Conservation (phyloP, 768 basidiomycete species). For the Nidularia sp. region DNA sequence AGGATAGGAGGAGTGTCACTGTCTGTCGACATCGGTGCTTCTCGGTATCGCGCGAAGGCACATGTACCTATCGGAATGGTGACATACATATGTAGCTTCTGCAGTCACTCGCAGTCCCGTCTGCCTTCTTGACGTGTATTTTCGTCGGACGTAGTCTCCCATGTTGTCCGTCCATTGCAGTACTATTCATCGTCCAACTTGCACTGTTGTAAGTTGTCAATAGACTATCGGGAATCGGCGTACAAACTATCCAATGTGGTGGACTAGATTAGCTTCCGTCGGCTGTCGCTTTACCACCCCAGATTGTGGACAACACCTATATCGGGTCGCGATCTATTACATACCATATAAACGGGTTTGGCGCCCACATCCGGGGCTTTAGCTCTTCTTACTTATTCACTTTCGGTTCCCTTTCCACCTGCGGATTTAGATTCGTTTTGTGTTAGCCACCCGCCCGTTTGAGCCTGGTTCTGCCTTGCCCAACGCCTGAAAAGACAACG, state of each 20-base stretch:
- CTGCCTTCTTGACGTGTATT: not conserved
- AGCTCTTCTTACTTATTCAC: not conserved
- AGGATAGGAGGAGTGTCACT: not conserved
- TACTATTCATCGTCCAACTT: too few species aligned
- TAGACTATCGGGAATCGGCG: too few species aligned
- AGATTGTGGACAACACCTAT: not conserved
- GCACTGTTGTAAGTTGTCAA: too few species aligned
- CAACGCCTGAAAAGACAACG: too few species aligned
- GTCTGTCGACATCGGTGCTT: not conserved
- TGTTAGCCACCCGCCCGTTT: not conserved
- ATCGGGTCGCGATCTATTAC: conserved; percentile 1
- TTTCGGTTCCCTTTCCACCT: conserved; percentile 1
- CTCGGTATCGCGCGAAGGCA: not conserved
- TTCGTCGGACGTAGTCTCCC: not conserved
- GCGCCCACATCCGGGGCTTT: conserved; percentile 8
- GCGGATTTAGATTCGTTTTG: not conserved
- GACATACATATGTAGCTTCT: not conserved
- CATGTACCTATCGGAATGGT: not conserved
- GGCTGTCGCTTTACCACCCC: not conserved
- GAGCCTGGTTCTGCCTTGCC: not conserved
- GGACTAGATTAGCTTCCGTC: not conserved
- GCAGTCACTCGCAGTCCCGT: not conserved
- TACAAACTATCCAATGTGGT: not conserved
- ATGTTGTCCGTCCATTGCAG: not conserved
- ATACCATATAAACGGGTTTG: not conserved